Evolutionary conservation across 1,139 yeast genomes (phyloP).

Genomic region (Entelexis sorbosivorans): DNA sequence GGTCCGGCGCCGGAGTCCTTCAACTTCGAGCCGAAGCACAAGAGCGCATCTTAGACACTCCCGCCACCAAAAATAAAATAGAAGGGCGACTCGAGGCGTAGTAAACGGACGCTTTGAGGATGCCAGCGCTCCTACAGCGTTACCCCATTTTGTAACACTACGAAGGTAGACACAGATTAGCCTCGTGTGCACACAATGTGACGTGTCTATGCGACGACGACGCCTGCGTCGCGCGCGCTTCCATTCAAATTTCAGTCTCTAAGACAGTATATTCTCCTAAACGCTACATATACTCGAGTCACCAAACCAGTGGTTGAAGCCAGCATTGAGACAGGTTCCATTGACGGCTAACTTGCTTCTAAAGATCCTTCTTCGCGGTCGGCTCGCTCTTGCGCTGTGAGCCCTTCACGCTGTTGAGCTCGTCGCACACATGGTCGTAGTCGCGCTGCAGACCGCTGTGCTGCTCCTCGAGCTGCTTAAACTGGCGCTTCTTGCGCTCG

Average conservation of each 20-base stretch:
- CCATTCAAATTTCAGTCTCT: no score
- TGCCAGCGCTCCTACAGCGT: no score
- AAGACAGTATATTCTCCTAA: no score
- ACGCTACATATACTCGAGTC: not conserved
- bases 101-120: no score
- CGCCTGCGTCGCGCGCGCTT: no score
- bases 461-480: slow-evolving; percentile 59
- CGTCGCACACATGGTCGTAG: slow-evolving; percentile 42
- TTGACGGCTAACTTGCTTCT: not conserved
- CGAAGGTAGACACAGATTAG: no score
- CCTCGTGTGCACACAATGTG: no score
- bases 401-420: slow-evolving; percentile 28
- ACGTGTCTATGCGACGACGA: no score
- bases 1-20: slow-evolving; percentile 73
- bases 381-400: slow-evolving; percentile 1
- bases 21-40: slow-evolving; percentile 83
- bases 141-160: no score
- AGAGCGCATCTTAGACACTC: slow-evolving; percentile 62
- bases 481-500: slow-evolving; percentile 50
- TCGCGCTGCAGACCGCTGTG: slow-evolving; percentile 57
- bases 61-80: not conserved
- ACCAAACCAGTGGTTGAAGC: no score
- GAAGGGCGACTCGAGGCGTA: no score
- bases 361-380: slow-evolving; percentile 3
- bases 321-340: no score